A percentile compares a stretch with the other conserved stretches of the same genome.
These are phyloP conservation scores for Cetradonia linearis DNA, from an alignment of 495 filamentous ascomycete species.

Conservation along the genomic window DNA sequence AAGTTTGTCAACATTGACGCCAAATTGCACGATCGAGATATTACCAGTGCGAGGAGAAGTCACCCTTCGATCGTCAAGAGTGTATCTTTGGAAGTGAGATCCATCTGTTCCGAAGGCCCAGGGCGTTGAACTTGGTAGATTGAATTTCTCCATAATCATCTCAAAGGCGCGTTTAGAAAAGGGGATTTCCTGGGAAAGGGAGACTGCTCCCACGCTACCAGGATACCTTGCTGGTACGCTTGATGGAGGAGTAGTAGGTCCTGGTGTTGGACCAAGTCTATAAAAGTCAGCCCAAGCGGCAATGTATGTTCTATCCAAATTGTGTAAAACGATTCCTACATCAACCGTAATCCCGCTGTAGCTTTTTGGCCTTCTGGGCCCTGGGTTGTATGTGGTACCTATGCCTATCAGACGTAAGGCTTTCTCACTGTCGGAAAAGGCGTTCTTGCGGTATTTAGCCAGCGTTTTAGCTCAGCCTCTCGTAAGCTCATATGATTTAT, in stretches of 20 bases:
- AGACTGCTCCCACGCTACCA: neutral
- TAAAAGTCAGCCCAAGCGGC: neutral
- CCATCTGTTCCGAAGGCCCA: neutral
- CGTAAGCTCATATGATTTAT: neutral
- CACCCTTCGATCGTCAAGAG: neutral
- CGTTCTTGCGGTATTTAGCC: neutral
- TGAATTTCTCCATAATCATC: neutral
- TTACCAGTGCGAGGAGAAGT: neutral
- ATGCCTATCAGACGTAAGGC: neutral
- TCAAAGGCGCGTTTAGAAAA: neutral
- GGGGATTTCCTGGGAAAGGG: neutral
- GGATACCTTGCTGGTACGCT: neutral
- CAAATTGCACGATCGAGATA: neutral
- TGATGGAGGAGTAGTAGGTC: neutral
- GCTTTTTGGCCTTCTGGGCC: neutral
- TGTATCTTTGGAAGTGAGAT: slow-evolving; percentile 1
- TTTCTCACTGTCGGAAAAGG: neutral
- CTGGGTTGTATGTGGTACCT: neutral
- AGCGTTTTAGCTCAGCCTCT: neutral
- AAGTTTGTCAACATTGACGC: neutral
- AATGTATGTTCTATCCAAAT: neutral
- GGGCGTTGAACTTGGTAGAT: neutral
- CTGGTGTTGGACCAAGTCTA: slow-evolving; percentile 1
- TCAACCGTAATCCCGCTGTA: neutral
- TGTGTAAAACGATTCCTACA: neutral